Conservation (phyloP, 2,329 filamentous ascomycete genomes). For the Magnaporthiopsis rhizophila region DNA sequence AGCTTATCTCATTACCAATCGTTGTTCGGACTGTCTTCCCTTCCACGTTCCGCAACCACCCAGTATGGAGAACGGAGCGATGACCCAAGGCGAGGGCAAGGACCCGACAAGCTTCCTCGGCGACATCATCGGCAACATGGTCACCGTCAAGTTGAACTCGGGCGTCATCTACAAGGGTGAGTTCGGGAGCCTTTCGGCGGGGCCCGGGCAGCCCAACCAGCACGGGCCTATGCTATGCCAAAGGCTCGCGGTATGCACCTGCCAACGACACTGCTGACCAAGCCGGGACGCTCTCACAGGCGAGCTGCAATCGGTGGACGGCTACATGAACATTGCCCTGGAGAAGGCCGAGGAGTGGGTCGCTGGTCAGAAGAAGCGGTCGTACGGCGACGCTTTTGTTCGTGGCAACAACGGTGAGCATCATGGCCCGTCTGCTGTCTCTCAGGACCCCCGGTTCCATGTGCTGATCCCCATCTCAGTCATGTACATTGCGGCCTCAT, state of each 20-base stretch:
- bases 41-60: not conserved
- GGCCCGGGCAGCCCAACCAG: not conserved
- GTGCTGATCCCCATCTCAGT: slow-evolving; percentile 31
- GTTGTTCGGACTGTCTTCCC: not conserved
- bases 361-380: slow-evolving; percentile 71
- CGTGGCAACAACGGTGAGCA: slow-evolving; percentile 83
- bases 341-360: slow-evolving; percentile 93
- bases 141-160: slow-evolving; percentile 98
- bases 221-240: not conserved
- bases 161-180: slow-evolving; percentile 94
- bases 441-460: not conserved
- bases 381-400: slow-evolving; percentile 91
- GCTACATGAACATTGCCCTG: slow-evolving; percentile 99
- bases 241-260: not conserved
- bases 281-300: slow-evolving; percentile 40
- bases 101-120: slow-evolving; percentile 90
- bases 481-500: slow-evolving; percentile 64
- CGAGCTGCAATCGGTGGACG: slow-evolving; percentile 92
- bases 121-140: slow-evolving; percentile 88
- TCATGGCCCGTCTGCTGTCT: slow-evolving; percentile 7
- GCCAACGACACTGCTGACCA: not conserved
- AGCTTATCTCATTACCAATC: not conserved
- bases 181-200: slow-evolving; percentile 13
- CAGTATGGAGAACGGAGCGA: slow-evolving; percentile 67
- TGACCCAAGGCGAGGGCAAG: slow-evolving; percentile 62